Conservation (phyloP, 2,329 filamentous ascomycete genomes). For the Aspergillus flavus region DNA sequence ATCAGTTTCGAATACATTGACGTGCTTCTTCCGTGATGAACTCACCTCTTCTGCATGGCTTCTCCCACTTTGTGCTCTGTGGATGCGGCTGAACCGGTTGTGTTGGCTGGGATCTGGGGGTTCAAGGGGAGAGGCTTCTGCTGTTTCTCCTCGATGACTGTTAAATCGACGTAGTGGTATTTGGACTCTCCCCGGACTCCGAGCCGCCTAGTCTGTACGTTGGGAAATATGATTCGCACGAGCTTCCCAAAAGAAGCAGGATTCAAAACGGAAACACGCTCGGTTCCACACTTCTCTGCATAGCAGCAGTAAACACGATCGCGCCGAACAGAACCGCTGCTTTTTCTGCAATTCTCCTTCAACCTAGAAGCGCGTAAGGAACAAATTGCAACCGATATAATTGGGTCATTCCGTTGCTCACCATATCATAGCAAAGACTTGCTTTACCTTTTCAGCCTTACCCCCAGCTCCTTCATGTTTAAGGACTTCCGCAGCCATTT, state of each 20-base stretch:
- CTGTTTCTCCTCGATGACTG: constrained; percentile 49
- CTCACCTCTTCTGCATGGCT: constrained; percentile 35
- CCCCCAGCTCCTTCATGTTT: constrained; percentile 53
- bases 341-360: constrained; percentile 51
- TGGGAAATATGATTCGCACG: constrained; percentile 92
- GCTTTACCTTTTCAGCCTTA: constrained; percentile 55
- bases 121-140: constrained; percentile 33
- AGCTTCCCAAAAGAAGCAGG: constrained; percentile 97
- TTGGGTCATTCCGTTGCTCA: constrained; percentile 29
- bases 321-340: constrained; percentile 73
- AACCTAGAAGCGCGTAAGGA: constrained; percentile 39
- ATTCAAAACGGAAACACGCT: constrained; percentile 92
- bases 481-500: constrained; percentile 53
- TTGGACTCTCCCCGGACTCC: constrained; percentile 97
- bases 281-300: constrained; percentile 86
- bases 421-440: constrained; percentile 57
- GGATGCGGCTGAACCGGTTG: constrained; percentile 20
- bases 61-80: constrained; percentile 30
- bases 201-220: constrained; percentile 86
- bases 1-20: constrained; percentile 16
- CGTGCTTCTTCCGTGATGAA: not conserved
- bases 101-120: constrained; percentile 27
- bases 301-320: constrained; percentile 96
- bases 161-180: constrained; percentile 77
- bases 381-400: not conserved